These are phyloP conservation scores for Arthrinium puccinioides DNA, from an alignment of 2,329 filamentous ascomycete genomes.

Conservation along the genomic window DNA sequence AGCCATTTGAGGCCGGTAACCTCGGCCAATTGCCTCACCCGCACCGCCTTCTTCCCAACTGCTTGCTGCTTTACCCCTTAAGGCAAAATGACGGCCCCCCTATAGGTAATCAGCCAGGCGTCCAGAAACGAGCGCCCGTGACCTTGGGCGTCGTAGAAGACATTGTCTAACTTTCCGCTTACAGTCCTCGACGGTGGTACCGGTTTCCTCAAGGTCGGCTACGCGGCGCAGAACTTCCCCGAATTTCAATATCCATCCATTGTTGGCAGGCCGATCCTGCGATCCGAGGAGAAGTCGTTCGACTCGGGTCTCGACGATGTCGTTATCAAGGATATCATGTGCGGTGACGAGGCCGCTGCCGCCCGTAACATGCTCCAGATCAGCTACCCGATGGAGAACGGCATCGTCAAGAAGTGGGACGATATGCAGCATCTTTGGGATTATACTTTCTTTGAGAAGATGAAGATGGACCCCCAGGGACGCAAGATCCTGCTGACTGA, in stretches of 20 bases:
- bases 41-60: too few species aligned
- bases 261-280: constrained; percentile 93
- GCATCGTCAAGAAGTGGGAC: constrained; percentile 98
- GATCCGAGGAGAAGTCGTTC: constrained; percentile 76
- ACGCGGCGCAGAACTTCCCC: constrained; percentile 98
- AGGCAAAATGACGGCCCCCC: too few species aligned
- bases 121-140: too few species aligned
- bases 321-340: constrained; percentile 97
- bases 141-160: too few species aligned
- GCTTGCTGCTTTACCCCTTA: too few species aligned
- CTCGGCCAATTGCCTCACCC: too few species aligned
- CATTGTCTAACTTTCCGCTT: not conserved
- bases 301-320: constrained; percentile 44
- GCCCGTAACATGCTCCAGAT: constrained; percentile 97
- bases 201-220: constrained; percentile 98
- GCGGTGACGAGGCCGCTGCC: constrained; percentile 93
- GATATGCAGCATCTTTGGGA: constrained; percentile 99
- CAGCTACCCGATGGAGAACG: constrained; percentile 99
- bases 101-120: too few species aligned
- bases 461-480: constrained; percentile 81
- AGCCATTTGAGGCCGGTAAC: too few species aligned
- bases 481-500: constrained; percentile 97
- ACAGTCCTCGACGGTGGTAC: constrained; percentile 98
- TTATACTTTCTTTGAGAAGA: constrained; percentile 96
- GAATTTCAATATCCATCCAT: constrained; percentile 98